Percentiles rank a stretch among this genome's conserved stretches.
These are phyloP conservation scores for Aechmea fasciata DNA, from an alignment of 176 grass and related monocot genomes.

Conservation along the genomic window DNA sequence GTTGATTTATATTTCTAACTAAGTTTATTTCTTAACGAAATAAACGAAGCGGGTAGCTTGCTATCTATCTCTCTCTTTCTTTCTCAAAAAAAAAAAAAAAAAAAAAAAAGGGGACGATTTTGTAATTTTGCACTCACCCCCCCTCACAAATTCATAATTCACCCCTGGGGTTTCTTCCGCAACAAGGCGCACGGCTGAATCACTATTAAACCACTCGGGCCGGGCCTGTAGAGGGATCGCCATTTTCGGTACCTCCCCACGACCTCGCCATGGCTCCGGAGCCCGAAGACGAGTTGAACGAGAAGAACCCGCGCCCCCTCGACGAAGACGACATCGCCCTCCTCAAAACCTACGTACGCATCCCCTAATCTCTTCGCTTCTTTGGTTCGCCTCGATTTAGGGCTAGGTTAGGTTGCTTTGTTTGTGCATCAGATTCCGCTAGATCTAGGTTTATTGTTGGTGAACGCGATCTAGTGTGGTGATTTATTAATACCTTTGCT, in stretches of 20 bases:
- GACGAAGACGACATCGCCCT: slow-evolving; percentile 91
- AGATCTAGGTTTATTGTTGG: background rate
- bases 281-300: slow-evolving; percentile 60
- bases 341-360: slow-evolving; percentile 70
- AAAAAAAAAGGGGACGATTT: too few species aligned
- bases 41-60: too few species aligned
- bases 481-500: background rate
- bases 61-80: too few species aligned
- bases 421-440: background rate
- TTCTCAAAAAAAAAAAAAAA: too few species aligned
- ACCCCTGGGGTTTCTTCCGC: too few species aligned
- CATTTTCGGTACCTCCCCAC: background rate
- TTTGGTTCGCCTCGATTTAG: slow-evolving; percentile 1
- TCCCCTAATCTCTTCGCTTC: background rate
- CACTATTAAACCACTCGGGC: too few species aligned
- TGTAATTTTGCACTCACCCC: too few species aligned
- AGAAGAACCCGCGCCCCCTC: slow-evolving; percentile 58
- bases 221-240: background rate
- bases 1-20: too few species aligned
- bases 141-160: too few species aligned
- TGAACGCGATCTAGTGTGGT: slow-evolving; percentile 2
- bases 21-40: too few species aligned
- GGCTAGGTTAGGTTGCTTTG: background rate
- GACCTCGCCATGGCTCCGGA: slow-evolving; percentile 47
- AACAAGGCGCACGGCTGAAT: too few species aligned